These are phyloP conservation scores for Coniferiporia sulphurascens DNA, from an alignment of 1,284 basidiomycete species.

Conservation along the genomic window DNA sequence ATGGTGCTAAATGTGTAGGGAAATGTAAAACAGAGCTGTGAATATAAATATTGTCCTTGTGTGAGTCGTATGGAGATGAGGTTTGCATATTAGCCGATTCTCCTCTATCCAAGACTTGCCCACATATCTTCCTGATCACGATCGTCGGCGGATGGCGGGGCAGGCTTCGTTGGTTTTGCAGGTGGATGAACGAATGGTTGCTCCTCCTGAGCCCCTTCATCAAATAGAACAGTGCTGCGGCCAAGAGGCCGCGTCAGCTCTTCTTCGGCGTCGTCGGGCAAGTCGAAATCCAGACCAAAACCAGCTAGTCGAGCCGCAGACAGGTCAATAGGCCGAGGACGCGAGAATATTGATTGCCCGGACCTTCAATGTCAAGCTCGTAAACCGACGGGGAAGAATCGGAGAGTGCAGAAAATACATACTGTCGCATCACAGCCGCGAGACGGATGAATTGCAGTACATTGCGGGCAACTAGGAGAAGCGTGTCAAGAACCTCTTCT, in stretches of 20 bases:
- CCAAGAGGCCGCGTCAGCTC: conserved; percentile 7
- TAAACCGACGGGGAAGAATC: conserved; percentile 3
- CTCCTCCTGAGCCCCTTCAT: conserved; percentile 43
- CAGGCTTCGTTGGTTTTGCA: conserved; percentile 51
- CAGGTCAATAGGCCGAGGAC: conserved; percentile 90
- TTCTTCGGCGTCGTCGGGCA: conserved; percentile 63
- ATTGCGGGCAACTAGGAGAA: conserved; percentile 86
- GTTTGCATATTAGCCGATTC: background rate
- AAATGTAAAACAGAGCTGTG: background rate
- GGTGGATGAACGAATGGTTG: conserved; percentile 28
- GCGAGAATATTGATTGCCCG: conserved; percentile 89
- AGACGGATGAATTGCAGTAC: conserved; percentile 87
- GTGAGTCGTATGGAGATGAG: background rate
- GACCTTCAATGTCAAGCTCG: conserved; percentile 50
- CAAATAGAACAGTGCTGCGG: conserved; percentile 45
- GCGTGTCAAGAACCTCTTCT: conserved; percentile 88
- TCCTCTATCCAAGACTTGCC: conserved; percentile 58
- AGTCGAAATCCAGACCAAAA: conserved; percentile 66
- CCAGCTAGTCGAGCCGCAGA: conserved; percentile 64
- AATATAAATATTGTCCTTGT: background rate
- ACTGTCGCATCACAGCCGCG: conserved; percentile 89
- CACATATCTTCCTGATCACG: conserved; percentile 66
- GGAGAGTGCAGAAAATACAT: conserved; percentile 28
- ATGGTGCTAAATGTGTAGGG: no score
- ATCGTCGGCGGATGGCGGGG: conserved; percentile 46